Conservation (phyloP, 441 rosid genomes). For the Cnidoscolus chayamansa region DNA sequence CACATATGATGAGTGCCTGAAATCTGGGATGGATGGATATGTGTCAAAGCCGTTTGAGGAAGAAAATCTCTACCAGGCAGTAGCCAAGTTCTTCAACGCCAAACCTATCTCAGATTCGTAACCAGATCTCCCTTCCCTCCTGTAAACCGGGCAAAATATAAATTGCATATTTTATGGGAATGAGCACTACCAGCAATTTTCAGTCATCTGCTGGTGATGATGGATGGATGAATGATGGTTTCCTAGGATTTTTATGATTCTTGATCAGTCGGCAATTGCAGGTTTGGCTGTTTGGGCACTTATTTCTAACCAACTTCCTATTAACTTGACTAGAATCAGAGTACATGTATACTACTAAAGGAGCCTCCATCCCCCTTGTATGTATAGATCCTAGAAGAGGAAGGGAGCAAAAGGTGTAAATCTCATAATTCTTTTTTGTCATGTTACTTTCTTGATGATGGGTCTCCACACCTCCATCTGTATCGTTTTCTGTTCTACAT, state of each 20-base stretch:
- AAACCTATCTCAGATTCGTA: constrained; percentile 37
- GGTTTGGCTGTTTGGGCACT: constrained; percentile 19
- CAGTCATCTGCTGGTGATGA: constrained; percentile 32
- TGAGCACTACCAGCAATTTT: constrained; percentile 34
- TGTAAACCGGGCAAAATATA: constrained; percentile 1
- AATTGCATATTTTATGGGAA: constrained; percentile 11
- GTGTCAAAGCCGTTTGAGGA: constrained; percentile 87
- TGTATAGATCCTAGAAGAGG: constrained; percentile 34
- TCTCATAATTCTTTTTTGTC: constrained; percentile 14
- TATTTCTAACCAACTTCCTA: constrained; percentile 32
- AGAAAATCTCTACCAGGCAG: constrained; percentile 69
- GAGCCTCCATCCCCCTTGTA: constrained; percentile 24
- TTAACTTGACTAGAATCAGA: constrained; percentile 34
- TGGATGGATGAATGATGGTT: constrained; percentile 8
- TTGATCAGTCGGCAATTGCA: constrained; percentile 2
- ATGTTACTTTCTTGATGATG: constrained; percentile 12
- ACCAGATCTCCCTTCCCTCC: constrained; percentile 3
- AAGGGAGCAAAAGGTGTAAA: constrained; percentile 26
- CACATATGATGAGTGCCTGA: constrained; percentile 55
- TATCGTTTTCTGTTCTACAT: constrained; percentile 15
- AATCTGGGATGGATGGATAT: constrained; percentile 68
- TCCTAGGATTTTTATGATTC: constrained; percentile 16
- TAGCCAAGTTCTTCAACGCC: constrained; percentile 60
- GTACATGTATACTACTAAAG: constrained; percentile 32
- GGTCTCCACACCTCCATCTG: constrained; percentile 5